phyloP scores from a whole-genome alignment of 208 protist genomes.

The Crithidia mellificae region DNA sequence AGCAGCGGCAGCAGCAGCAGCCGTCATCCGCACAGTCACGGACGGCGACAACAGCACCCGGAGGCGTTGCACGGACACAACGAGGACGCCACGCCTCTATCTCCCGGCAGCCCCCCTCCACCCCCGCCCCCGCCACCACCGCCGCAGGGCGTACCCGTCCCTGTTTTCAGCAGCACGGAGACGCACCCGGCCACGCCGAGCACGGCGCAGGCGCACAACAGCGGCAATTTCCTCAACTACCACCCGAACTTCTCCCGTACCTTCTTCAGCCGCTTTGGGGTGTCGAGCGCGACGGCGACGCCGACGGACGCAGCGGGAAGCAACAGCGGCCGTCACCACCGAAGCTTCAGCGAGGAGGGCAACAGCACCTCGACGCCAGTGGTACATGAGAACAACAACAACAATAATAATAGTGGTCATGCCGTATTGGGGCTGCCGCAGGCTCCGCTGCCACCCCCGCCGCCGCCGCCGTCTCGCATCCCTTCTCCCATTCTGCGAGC shows the following conservation, averaged over 20 bases:
- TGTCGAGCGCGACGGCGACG: neutral
- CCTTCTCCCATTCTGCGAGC: constrained; percentile 10
- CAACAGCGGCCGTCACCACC: neutral
- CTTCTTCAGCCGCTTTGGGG: constrained; percentile 2
- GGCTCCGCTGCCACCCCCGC: constrained; percentile 5
- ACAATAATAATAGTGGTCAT: no score
- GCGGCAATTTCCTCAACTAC: constrained; percentile 11
- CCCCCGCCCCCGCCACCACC: neutral
- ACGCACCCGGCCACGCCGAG: neutral
- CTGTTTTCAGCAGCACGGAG: constrained; percentile 18
- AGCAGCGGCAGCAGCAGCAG: constrained; percentile 9
- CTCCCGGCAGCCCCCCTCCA: neutral
- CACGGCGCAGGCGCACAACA: constrained; percentile 9
- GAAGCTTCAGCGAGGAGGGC: no score
- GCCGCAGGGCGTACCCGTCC: neutral
- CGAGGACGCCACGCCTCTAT: neutral
- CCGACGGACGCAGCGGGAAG: neutral
- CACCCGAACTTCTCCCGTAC: constrained; percentile 11
- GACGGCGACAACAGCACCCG: neutral
- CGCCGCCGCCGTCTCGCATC: constrained; percentile 17
- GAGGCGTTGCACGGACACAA: neutral
- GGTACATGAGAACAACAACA: no score
- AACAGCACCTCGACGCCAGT: no score
- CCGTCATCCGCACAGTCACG: neutral
- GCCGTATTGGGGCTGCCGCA: neutral